A percentile compares a stretch with the other conserved stretches of the same genome.
These are phyloP conservation scores for Avicennia marina DNA, from an alignment of 257 asterid species.

Conservation along the genomic window DNA sequence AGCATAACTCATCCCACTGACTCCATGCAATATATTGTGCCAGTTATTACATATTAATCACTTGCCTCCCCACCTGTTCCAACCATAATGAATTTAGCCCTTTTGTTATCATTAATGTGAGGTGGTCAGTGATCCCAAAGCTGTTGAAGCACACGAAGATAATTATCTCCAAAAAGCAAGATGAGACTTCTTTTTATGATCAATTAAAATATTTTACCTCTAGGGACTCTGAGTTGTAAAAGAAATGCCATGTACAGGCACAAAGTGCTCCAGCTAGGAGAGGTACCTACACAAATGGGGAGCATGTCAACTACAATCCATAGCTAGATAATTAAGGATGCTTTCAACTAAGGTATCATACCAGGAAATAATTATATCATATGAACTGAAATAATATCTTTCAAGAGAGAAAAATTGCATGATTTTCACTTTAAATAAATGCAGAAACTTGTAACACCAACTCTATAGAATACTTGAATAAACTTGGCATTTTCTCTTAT, in stretches of 20 bases:
- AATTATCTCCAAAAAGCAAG: not conserved
- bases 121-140: too few relatives aligned
- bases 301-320: slow-evolving; percentile 5
- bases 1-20: too few relatives aligned
- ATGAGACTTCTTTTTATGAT: not conserved
- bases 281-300: slow-evolving; percentile 64
- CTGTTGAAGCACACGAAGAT: not conserved
- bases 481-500: not conserved
- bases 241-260: slow-evolving; percentile 99
- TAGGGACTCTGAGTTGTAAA: slow-evolving; percentile 86
- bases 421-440: too few relatives aligned
- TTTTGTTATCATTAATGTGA: too few relatives aligned
- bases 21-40: too few relatives aligned
- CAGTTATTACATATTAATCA: too few relatives aligned
- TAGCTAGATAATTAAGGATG: not conserved
- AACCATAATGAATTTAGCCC: too few relatives aligned
- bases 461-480: not conserved
- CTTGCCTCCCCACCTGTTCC: too few relatives aligned
- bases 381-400: not conserved
- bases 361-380: not conserved
- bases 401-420: too few relatives aligned
- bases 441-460: too few relatives aligned
- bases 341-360: not conserved
- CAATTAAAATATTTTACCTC: slow-evolving; percentile 49
- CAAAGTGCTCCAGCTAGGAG: slow-evolving; percentile 95